Percentiles rank a stretch among this genome's conserved stretches.
phyloP scores from a whole-genome alignment of 2,329 filamentous ascomycete species.

The Aspergillus aculeatus region DNA sequence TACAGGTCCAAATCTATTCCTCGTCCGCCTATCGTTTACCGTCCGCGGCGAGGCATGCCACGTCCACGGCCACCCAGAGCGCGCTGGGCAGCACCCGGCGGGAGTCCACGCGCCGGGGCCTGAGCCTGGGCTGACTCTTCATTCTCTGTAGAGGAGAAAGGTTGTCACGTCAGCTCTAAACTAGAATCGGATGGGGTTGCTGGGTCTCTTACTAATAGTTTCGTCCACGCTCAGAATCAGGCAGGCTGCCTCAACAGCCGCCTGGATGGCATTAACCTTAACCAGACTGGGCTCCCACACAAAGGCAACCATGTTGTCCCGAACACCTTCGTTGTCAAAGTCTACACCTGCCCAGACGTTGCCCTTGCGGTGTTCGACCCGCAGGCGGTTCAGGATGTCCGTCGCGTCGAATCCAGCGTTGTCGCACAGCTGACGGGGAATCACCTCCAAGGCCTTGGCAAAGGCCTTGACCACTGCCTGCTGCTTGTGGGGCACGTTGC shows the following conservation, averaged over 20 bases:
- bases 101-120: conserved; percentile 71
- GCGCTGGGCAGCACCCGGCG: conserved; percentile 81
- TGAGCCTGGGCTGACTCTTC: conserved; percentile 87
- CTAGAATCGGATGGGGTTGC: background rate
- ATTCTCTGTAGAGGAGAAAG: conserved; percentile 58
- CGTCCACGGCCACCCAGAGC: conserved; percentile 82
- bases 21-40: conserved; percentile 18
- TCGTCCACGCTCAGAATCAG: conserved; percentile 95
- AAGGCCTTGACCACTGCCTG: conserved; percentile 97
- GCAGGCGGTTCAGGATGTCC: conserved; percentile 92
- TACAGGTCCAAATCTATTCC: conserved; percentile 17
- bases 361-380: conserved; percentile 93
- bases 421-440: conserved; percentile 95
- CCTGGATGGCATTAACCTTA: conserved; percentile 96
- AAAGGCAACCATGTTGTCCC: conserved; percentile 92
- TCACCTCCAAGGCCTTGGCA: conserved; percentile 93
- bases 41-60: conserved; percentile 67
- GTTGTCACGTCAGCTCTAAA: conserved; percentile 16
- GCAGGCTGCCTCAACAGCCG: conserved; percentile 91
- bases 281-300: conserved; percentile 97
- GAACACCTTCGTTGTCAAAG: conserved; percentile 85
- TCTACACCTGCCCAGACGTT: conserved; percentile 95
- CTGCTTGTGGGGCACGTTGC: conserved; percentile 90
- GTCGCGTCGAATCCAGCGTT: conserved; percentile 98
- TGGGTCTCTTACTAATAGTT: conserved; percentile 72